Percentiles rank a stretch among this genome's conserved stretches.
Evolutionary conservation across 257 asterid species (phyloP).

Genomic region (Lycium ferocissimum): DNA sequence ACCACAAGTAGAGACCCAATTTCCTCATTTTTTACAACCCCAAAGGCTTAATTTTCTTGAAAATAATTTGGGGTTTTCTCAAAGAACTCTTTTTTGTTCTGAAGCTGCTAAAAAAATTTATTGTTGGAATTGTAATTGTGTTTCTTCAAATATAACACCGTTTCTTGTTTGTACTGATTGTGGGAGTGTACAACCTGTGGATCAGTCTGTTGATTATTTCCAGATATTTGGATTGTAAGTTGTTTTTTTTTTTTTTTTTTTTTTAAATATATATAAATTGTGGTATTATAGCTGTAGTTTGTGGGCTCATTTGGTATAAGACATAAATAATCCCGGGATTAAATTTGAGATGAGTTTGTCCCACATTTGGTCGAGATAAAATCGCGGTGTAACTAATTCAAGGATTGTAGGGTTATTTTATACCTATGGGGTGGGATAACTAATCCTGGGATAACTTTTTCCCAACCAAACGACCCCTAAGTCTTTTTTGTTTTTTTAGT

Average conservation of each 20-base stretch:
- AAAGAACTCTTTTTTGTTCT: conserved; percentile 49
- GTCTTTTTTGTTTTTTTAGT: not conserved
- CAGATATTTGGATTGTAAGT: conserved; percentile 84
- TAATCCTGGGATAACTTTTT: no score
- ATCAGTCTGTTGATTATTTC: conserved; percentile 72
- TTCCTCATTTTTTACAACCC: conserved; percentile 35
- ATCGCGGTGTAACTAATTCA: no score
- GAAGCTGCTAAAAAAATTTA: conserved; percentile 34
- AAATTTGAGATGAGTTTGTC: no score
- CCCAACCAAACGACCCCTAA: no score
- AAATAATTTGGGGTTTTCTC: conserved; percentile 21
- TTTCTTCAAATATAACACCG: conserved; percentile 48
- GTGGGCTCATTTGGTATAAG: not conserved
- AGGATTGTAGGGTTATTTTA: no score
- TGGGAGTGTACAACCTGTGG: conserved; percentile 77
- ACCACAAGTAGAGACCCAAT: not conserved
- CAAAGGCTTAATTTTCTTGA: conserved; percentile 32
- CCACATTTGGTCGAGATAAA: no score
- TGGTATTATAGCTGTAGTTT: not conserved
- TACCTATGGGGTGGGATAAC: no score
- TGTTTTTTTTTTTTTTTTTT: not conserved
- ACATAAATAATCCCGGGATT: no score
- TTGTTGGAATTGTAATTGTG: conserved; percentile 86
- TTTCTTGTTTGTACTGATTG: conserved; percentile 81
- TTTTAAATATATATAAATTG: no score